Conservation (phyloP, 192 early-diverging fungal species). For the Backusella westeae region DNA sequence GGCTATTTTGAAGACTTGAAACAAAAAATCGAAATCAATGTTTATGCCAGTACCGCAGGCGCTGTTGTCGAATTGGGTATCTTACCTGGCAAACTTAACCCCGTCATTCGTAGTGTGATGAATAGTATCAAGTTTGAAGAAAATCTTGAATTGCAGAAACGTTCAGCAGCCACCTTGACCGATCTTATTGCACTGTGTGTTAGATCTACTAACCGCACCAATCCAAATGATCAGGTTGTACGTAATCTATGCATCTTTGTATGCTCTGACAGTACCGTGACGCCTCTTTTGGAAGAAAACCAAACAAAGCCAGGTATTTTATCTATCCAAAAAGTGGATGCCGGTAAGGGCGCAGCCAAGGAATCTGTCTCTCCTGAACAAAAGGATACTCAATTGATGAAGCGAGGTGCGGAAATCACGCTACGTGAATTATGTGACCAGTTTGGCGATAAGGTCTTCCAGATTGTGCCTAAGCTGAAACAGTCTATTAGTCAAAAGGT, state of each 20-base stretch:
- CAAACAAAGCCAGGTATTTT: slow-evolving; percentile 44
- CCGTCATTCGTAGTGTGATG: slow-evolving; percentile 86
- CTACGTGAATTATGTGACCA: slow-evolving; percentile 59
- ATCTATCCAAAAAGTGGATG: slow-evolving; percentile 49
- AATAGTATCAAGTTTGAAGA: slow-evolving; percentile 76
- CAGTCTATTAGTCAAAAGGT: slow-evolving; percentile 51
- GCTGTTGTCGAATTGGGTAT: slow-evolving; percentile 76
- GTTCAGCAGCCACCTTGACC: slow-evolving; percentile 52
- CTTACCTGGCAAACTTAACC: slow-evolving; percentile 81
- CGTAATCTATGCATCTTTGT: slow-evolving; percentile 84
- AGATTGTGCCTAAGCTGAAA: slow-evolving; percentile 72
- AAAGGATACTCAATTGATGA: slow-evolving; percentile 55
- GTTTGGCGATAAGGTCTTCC: slow-evolving; percentile 68
- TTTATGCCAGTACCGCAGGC: slow-evolving; percentile 71
- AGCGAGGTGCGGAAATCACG: slow-evolving; percentile 65
- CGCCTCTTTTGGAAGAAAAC: slow-evolving; percentile 61
- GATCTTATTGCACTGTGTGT: slow-evolving; percentile 50
- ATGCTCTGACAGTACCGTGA: slow-evolving; percentile 76
- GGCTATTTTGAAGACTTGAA: slow-evolving; percentile 62
- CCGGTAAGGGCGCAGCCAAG: slow-evolving; percentile 25
- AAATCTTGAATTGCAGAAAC: slow-evolving; percentile 54
- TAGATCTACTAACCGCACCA: slow-evolving; percentile 39
- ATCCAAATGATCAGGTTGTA: slow-evolving; percentile 82
- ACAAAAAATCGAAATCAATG: slow-evolving; percentile 62
- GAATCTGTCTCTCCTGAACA: slow-evolving; percentile 33